phyloP scores from a whole-genome alignment of 768 basidiomycete genomes.

The Suillus lakei region DNA sequence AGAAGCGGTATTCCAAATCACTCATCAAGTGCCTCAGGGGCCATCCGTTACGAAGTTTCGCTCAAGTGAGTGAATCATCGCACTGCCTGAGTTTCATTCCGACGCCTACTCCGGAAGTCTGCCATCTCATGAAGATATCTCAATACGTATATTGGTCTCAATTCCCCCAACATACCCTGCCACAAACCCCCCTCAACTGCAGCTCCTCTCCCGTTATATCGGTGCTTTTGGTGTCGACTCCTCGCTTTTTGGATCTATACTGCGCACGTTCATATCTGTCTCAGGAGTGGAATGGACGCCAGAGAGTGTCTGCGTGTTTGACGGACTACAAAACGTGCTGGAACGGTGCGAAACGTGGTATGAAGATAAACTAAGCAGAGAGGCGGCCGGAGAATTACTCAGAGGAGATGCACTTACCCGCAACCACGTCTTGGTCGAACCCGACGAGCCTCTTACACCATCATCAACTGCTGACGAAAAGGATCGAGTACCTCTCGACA shows the following conservation, averaged over 20 bases:
- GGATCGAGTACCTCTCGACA: constrained; percentile 13
- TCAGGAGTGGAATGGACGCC: constrained; percentile 78
- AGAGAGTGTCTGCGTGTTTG: constrained; percentile 83
- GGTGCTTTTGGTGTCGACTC: constrained; percentile 80
- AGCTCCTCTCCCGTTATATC: constrained; percentile 83
- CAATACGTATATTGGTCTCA: constrained; percentile 61
- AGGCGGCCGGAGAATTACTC: constrained; percentile 57
- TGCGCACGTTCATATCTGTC: constrained; percentile 81
- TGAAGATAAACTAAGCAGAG: constrained; percentile 60
- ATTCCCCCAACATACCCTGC: constrained; percentile 66
- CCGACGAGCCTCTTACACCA: constrained; percentile 6
- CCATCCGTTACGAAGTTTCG: constrained; percentile 67
- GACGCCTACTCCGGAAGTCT: constrained; percentile 42
- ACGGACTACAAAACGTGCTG: constrained; percentile 78
- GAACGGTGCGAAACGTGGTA: constrained; percentile 76
- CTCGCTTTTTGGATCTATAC: constrained; percentile 72
- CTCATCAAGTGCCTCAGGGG: constrained; percentile 29
- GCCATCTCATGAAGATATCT: constrained; percentile 54
- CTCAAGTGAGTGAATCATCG: constrained; percentile 55
- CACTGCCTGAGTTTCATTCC: not conserved
- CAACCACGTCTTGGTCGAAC: constrained; percentile 8
- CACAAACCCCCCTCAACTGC: constrained; percentile 75
- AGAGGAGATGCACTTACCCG: constrained; percentile 53
- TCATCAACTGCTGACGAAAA: constrained; percentile 9
- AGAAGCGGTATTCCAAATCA: constrained; percentile 18